Base-by-base conservation (phyloP, 2,329 filamentous ascomycete species). In the Fusarium sp. region DNA sequence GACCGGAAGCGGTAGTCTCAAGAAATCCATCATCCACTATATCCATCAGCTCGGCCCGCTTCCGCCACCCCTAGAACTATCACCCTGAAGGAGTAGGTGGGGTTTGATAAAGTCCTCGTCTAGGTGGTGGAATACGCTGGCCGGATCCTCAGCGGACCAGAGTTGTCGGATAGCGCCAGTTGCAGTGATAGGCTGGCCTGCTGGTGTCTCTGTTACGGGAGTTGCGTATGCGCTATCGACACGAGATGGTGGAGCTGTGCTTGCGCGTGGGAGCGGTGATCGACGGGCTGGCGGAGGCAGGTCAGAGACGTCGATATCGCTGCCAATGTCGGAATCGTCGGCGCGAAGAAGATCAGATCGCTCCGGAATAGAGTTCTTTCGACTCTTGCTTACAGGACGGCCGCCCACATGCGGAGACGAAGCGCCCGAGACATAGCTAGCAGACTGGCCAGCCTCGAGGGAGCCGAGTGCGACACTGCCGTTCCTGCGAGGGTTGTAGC, bases 71-170 rank as follows among this genome's bases (percentile, higher is more conserved):
- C 75, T 69, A 7, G 70, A 59, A 10, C 63, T 63, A 24, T 84
- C 84, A 45, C 91, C 92, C 80, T 98, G 94, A 21, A 98, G 86
- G 69, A 98, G 80, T 57, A 98, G 81, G 76, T 91, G 93, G 19
- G 95, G 95, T 84, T 98, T 98, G 80, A 98, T 94, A 78, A 94
- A 98, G 64, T 94, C 94, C 80, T 99, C 96, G 78, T 99, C 96
- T 63, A 99, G 83, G 80, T 97, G 94, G 71, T 90, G 91, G 80
- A 99, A 97, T 81, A 97, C 89, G 45, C 92, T 94, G 11, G 93
- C 92, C 44, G 97, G 94, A 78, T 99, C 96, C 51, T 97, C 94
- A 1, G 92, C 88, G 17, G 92, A 92, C 71, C 97, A 89, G 10
- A 99, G 84, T 76, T 95, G 92, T 58, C 90, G 89, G 61, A 98